Evolutionary conservation across 2,329 filamentous ascomycete species (phyloP).

Genomic region (Biscogniauxia marginata): DNA sequence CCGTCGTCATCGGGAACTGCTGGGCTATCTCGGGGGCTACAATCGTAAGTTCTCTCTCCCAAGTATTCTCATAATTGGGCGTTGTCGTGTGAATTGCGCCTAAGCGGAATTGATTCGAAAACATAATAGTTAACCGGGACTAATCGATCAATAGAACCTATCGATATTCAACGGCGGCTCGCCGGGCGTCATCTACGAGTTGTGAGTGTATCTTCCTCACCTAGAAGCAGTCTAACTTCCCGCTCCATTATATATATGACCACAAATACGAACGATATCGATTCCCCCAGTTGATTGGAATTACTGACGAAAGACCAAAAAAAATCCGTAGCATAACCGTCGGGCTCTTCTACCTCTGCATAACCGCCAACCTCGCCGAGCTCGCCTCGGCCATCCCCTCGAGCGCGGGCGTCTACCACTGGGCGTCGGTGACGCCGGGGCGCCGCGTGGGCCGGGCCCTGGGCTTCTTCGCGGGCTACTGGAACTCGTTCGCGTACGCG

Average conservation of each 20-base stretch:
- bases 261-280: too few relatives aligned
- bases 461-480: slow-evolving; percentile 46
- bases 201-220: neutral
- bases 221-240: too few relatives aligned
- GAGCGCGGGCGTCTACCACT: slow-evolving; percentile 60
- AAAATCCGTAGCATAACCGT: slow-evolving; percentile 34
- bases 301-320: neutral
- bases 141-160: neutral
- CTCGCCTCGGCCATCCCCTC: slow-evolving; percentile 62
- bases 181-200: slow-evolving; percentile 5
- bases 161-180: slow-evolving; percentile 3
- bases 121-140: neutral
- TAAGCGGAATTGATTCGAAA: too few relatives aligned
- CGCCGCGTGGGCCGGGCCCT: slow-evolving; percentile 49
- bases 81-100: too few relatives aligned
- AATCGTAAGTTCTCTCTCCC: slow-evolving; percentile 5
- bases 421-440: slow-evolving; percentile 58
- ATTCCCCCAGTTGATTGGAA: too few relatives aligned
- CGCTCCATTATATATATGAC: too few relatives aligned
- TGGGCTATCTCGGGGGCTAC: slow-evolving; percentile 16
- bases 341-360: slow-evolving; percentile 54
- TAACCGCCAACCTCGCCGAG: slow-evolving; percentile 59
- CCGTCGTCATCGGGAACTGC: slow-evolving; percentile 14
- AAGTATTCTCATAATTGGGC: too few relatives aligned
- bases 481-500: slow-evolving; percentile 44